Conservation (phyloP, 2,329 filamentous ascomycete species). For the Diaporthe capsici region DNA sequence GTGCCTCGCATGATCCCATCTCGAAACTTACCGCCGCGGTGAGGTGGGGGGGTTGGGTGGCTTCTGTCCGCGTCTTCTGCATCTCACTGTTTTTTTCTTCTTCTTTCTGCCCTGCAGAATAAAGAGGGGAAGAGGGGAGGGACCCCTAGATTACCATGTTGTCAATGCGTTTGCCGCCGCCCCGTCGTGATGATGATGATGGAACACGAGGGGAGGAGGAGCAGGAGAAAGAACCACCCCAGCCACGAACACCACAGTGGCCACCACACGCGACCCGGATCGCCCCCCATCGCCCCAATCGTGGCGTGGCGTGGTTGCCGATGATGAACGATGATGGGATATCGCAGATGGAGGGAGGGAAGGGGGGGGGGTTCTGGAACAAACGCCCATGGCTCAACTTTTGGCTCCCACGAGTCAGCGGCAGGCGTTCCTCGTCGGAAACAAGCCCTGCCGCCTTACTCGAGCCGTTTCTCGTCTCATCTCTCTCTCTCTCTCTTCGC, state of each 20-base stretch:
- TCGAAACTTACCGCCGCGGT: slow-evolving; percentile 16
- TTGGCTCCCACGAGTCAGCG: background rate
- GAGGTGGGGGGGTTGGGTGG: background rate
- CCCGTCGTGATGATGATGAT: background rate
- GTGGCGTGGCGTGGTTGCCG: slow-evolving; percentile 2
- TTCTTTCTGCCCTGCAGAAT: slow-evolving; percentile 10
- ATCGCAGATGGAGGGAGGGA: background rate
- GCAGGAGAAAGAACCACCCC: background rate
- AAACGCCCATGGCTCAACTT: background rate
- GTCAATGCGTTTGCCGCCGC: slow-evolving; percentile 8
- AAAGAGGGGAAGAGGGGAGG: background rate
- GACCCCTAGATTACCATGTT: background rate
- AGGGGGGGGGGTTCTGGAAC: background rate
- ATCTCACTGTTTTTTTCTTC: background rate
- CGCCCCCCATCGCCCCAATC: background rate
- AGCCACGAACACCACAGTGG: background rate
- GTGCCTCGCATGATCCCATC: slow-evolving; percentile 17
- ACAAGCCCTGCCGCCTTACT: slow-evolving; percentile 1
- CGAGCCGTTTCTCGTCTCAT: background rate
- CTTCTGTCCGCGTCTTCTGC: background rate
- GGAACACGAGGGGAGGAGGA: background rate
- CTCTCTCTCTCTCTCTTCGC: background rate
- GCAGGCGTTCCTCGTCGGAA: background rate
- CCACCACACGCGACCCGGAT: background rate
- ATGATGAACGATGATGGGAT: background rate